Percentiles rank a stretch among this genome's conserved stretches.
These are phyloP conservation scores for Mycoemilia scoparia DNA, from an alignment of 192 early-diverging fungal species.

Conservation along the genomic window DNA sequence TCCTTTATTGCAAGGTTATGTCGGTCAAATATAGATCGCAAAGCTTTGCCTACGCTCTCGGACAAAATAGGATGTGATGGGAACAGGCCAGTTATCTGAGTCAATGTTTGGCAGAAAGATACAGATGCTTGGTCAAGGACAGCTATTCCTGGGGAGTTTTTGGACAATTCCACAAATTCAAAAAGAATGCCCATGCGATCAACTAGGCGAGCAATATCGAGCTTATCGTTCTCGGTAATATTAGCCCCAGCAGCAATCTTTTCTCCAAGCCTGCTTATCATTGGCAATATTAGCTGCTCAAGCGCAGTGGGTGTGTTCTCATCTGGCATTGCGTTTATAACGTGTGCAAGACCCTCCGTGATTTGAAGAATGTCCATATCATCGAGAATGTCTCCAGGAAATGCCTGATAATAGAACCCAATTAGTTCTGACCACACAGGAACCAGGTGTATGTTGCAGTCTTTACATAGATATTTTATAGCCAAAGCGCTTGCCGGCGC, in stretches of 20 bases:
- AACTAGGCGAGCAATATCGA: conserved; percentile 10
- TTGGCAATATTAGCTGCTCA: conserved; percentile 23
- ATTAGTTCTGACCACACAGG: conserved; percentile 64
- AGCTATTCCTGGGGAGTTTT: conserved; percentile 11
- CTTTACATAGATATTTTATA: conserved; percentile 75
- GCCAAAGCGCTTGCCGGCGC: conserved; percentile 72
- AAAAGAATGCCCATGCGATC: conserved; percentile 25
- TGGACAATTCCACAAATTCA: conserved; percentile 15
- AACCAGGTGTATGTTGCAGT: conserved; percentile 66
- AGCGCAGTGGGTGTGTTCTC: conserved; percentile 14
- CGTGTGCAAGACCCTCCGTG: conserved; percentile 75
- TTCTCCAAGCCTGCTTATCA: conserved; percentile 14
- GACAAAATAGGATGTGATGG: conserved; percentile 9
- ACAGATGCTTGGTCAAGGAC: conserved; percentile 9
- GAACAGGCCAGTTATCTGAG: not conserved
- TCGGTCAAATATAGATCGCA: conserved; percentile 18
- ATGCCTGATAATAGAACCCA: conserved; percentile 58
- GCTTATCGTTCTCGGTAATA: conserved; percentile 2
- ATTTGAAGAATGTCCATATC: conserved; percentile 57
- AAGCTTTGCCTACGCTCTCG: conserved; percentile 20
- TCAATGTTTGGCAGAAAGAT: conserved; percentile 4
- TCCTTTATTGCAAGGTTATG: conserved; percentile 9
- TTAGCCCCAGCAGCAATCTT: not conserved
- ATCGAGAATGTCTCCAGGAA: conserved; percentile 37
- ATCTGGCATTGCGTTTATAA: conserved; percentile 60